phyloP scores from a whole-genome alignment of 208 protist genomes.

The Acanthamoeba lenticulata region DNA sequence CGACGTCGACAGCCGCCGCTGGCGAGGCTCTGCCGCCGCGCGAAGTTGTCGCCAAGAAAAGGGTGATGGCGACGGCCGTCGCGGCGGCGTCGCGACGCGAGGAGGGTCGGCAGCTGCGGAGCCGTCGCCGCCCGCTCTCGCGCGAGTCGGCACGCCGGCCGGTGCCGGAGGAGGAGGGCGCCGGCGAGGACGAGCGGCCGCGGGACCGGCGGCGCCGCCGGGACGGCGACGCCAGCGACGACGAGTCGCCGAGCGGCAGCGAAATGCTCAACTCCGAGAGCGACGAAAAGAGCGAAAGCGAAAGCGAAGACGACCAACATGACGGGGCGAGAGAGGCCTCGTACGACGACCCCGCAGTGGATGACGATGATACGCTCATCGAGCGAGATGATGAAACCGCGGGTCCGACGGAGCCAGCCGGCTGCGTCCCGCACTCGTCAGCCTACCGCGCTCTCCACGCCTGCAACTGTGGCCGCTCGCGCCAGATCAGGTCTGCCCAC shows the following conservation, averaged over 20 bases:
- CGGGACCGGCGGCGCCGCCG: not conserved
- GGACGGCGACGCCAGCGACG: not conserved
- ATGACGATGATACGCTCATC: not conserved
- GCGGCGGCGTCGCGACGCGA: too few relatives aligned
- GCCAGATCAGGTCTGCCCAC: not conserved
- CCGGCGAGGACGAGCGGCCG: not conserved
- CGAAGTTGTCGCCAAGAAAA: too few relatives aligned
- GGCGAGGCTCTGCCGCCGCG: too few relatives aligned
- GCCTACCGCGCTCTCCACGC: not conserved
- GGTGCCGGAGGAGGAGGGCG: not conserved
- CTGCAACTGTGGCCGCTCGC: not conserved
- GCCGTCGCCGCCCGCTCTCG: not conserved
- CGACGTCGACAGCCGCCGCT: too few relatives aligned
- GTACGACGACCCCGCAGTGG: not conserved
- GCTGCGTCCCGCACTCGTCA: not conserved
- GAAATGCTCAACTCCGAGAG: not conserved
- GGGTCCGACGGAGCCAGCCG: not conserved
- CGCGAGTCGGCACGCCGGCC: not conserved
- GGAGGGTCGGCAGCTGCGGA: too few relatives aligned
- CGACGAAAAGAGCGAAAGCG: not conserved
- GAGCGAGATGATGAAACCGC: not conserved
- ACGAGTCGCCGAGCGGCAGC: not conserved
- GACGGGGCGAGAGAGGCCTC: not conserved
- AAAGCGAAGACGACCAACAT: not conserved
- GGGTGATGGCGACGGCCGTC: too few relatives aligned